A percentile compares a stretch with the other conserved stretches of the same genome.
Conservation (phyloP, 2,329 filamentous ascomycete genomes). For the Colletotrichum australisinense region DNA sequence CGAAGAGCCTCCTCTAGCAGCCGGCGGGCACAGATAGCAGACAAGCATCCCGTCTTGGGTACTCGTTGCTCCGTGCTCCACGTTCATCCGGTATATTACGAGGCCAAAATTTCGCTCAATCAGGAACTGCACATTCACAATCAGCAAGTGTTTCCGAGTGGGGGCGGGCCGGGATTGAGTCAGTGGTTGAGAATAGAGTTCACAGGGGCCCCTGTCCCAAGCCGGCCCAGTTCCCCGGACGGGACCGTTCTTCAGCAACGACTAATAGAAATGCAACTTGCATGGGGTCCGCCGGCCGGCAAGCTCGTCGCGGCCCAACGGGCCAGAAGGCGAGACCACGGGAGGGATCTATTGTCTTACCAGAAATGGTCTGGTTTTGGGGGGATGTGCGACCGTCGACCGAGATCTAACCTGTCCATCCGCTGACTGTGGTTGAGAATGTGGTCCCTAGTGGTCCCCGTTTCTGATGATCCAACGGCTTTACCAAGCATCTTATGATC, state of each 20-base stretch:
- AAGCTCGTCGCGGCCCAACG: not conserved
- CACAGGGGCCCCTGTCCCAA: conserved; percentile 1
- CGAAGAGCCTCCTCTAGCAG: not conserved
- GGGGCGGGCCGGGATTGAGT: conserved; percentile 3
- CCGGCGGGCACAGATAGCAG: not conserved
- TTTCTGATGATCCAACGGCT: not conserved
- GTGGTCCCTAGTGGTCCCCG: not conserved
- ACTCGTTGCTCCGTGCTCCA: not conserved
- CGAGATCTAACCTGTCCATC: not conserved
- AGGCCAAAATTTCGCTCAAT: not conserved
- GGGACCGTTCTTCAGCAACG: not conserved
- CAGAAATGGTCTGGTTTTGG: not conserved
- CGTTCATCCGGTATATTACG: not conserved
- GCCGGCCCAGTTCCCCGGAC: conserved; percentile 2
- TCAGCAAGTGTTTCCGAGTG: not conserved
- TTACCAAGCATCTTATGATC: not conserved
- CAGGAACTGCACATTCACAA: not conserved
- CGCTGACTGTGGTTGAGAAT: not conserved
- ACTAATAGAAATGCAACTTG: not conserved
- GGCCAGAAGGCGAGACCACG: not conserved
- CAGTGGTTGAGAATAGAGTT: conserved; percentile 20
- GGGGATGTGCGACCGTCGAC: too few species aligned
- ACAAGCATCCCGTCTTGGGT: not conserved
- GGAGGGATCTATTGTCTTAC: not conserved
- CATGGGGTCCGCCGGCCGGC: not conserved